Percentiles rank a stretch among this genome's conserved stretches.
phyloP scores from a whole-genome alignment of 1,284 basidiomycete species.

The Leccinum pachyderme region DNA sequence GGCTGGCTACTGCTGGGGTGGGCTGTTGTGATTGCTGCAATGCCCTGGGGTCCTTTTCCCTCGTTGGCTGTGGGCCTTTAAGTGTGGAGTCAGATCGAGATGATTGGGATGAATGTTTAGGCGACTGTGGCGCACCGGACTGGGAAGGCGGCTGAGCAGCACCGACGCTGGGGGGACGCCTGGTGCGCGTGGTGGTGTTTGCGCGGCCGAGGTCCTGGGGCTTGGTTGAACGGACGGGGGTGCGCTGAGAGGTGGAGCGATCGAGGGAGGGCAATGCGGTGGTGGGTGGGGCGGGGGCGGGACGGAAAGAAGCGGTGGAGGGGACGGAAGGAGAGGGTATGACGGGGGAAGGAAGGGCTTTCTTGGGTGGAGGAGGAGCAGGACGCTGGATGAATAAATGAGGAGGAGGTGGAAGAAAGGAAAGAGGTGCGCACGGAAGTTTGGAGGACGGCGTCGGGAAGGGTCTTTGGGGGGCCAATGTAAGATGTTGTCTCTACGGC shows the following conservation, averaged over 20 bases:
- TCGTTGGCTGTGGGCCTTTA: slow-evolving; percentile 37
- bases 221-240: slow-evolving; percentile 52
- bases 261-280: slow-evolving; percentile 61
- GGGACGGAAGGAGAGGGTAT: slow-evolving; percentile 33
- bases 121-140: slow-evolving; percentile 37
- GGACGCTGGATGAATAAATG: slow-evolving; percentile 37
- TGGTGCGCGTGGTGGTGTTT: slow-evolving; percentile 56
- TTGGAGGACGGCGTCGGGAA: slow-evolving; percentile 46
- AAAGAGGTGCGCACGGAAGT: slow-evolving; percentile 46
- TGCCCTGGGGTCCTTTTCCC: slow-evolving; percentile 38
- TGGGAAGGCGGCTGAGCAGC: slow-evolving; percentile 19
- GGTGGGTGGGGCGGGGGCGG: slow-evolving; percentile 65
- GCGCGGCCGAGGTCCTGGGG: slow-evolving; percentile 56
- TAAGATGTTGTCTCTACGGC: slow-evolving; percentile 33
- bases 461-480: slow-evolving; percentile 28
- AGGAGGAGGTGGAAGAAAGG: not conserved
- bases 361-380: slow-evolving; percentile 55
- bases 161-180: slow-evolving; percentile 29
- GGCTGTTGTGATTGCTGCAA: slow-evolving; percentile 42
- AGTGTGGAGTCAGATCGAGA: slow-evolving; percentile 54
- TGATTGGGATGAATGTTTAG: slow-evolving; percentile 51
- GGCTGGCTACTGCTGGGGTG: slow-evolving; percentile 44
- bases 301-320: slow-evolving; percentile 56
- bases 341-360: slow-evolving; percentile 38
- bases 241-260: slow-evolving; percentile 74